These are phyloP conservation scores for Aureobasidium vineae DNA, from an alignment of 2,329 filamentous ascomycete genomes.

Conservation along the genomic window DNA sequence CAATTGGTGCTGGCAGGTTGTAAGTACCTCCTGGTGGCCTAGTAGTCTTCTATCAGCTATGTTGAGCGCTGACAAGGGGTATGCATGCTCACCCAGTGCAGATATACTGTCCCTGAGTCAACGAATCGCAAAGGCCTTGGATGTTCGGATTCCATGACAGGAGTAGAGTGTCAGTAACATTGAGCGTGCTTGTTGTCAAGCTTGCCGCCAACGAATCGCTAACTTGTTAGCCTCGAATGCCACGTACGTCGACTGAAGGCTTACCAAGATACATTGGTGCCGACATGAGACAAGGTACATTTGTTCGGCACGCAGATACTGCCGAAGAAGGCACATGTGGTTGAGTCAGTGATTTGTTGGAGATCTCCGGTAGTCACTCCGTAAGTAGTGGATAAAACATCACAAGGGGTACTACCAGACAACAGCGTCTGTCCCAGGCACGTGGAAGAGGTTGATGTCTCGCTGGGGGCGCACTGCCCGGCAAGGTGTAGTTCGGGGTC, in stretches of 20 bases:
- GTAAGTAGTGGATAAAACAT: not conserved
- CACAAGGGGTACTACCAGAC: too few species aligned
- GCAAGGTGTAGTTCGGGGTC: too few species aligned
- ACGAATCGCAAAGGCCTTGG: conserved; percentile 15
- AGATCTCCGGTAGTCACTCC: not conserved
- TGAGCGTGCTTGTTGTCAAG: not conserved
- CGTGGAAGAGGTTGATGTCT: too few species aligned
- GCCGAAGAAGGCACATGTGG: not conserved
- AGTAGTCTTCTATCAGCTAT: not conserved
- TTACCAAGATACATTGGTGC: not conserved
- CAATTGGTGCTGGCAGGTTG: not conserved
- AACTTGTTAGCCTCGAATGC: too few species aligned
- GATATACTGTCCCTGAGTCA: conserved; percentile 20
- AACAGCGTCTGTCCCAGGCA: too few species aligned
- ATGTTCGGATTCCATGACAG: conserved; percentile 27
- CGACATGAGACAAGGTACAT: not conserved
- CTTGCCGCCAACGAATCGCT: not conserved
- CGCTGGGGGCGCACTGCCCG: too few species aligned
- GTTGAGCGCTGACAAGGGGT: too few species aligned
- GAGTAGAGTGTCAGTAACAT: not conserved
- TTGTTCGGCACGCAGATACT: not conserved
- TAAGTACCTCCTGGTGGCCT: not conserved
- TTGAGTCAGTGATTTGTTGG: not conserved
- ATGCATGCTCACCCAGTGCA: not conserved
- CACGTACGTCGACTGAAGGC: too few species aligned